These are phyloP conservation scores for Potentilla sterilis DNA, from an alignment of 306 rosid species.

Conservation along the genomic window DNA sequence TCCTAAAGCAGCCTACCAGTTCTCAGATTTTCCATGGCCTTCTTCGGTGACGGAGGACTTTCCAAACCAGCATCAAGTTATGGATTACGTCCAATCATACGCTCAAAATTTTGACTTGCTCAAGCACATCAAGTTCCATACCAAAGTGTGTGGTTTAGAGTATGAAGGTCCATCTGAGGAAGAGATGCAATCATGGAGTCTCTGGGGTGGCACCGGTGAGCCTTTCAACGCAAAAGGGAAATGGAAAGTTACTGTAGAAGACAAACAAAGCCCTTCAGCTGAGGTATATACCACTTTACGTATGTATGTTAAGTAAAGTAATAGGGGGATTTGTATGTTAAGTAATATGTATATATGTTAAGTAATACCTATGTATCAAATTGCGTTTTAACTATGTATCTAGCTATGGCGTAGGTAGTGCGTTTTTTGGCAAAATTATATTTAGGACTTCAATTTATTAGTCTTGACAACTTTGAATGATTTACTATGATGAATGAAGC, in stretches of 20 bases:
- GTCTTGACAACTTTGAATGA: no score
- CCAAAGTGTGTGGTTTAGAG: constrained; percentile 36
- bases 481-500: no score
- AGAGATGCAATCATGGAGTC: constrained; percentile 41
- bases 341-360: no score
- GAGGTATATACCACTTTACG: constrained; percentile 21
- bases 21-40: constrained; percentile 75
- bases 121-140: constrained; percentile 45
- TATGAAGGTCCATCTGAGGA: constrained; percentile 40
- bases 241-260: constrained; percentile 43
- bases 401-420: no score
- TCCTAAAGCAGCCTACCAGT: constrained; percentile 42
- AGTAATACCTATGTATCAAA: neutral
- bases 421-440: no score
- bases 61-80: constrained; percentile 39
- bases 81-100: constrained; percentile 37
- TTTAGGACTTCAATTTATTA: no score
- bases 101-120: constrained; percentile 49
- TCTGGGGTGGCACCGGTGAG: constrained; percentile 53
- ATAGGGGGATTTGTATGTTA: no score
- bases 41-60: constrained; percentile 38
- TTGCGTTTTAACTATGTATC: neutral
- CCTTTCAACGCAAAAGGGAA: constrained; percentile 41
- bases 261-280: constrained; percentile 24
- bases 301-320: no score